Conservation (phyloP, 2,329 filamentous ascomycete genomes). For the Fusarium nanum region DNA sequence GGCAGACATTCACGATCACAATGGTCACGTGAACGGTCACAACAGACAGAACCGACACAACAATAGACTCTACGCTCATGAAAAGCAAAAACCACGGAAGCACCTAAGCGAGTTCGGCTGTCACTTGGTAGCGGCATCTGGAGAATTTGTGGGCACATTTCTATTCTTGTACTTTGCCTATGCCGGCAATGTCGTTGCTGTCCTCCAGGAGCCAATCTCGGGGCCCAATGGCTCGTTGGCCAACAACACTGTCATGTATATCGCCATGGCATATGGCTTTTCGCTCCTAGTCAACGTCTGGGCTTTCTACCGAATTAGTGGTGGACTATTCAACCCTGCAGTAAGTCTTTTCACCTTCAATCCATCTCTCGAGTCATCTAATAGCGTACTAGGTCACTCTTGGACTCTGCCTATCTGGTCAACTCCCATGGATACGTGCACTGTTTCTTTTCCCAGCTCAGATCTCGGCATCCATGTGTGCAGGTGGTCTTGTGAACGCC, state of each 20-base stretch:
- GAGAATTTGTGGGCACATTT: conserved; percentile 38
- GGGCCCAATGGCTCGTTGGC: conserved; percentile 22
- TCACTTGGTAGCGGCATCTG: conserved; percentile 41
- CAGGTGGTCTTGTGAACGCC: conserved; percentile 65
- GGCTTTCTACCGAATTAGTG: conserved; percentile 64
- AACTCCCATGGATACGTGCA: conserved; percentile 36
- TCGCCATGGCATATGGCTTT: conserved; percentile 41
- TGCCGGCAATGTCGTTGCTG: conserved; percentile 40
- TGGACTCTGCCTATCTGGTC: conserved; percentile 34
- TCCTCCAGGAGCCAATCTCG: conserved; percentile 21
- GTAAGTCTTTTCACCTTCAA: background rate
- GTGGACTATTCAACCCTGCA: conserved; percentile 58
- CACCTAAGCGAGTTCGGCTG: conserved; percentile 32
- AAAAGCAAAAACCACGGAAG: conserved; percentile 2
- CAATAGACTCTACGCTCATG: background rate
- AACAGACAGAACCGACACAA: background rate
- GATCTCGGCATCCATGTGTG: conserved; percentile 65
- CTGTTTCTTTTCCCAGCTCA: conserved; percentile 64
- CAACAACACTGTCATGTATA: conserved; percentile 30
- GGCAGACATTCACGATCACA: conserved; percentile 7
- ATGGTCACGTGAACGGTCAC: background rate
- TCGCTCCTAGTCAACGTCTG: conserved; percentile 64
- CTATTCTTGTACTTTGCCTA: conserved; percentile 44
- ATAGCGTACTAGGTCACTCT: conserved; percentile 32
- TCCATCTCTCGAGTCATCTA: background rate